These are phyloP conservation scores for Plectosphaerella sp. DNA, from an alignment of 2,329 filamentous ascomycete genomes.

Conservation along the genomic window DNA sequence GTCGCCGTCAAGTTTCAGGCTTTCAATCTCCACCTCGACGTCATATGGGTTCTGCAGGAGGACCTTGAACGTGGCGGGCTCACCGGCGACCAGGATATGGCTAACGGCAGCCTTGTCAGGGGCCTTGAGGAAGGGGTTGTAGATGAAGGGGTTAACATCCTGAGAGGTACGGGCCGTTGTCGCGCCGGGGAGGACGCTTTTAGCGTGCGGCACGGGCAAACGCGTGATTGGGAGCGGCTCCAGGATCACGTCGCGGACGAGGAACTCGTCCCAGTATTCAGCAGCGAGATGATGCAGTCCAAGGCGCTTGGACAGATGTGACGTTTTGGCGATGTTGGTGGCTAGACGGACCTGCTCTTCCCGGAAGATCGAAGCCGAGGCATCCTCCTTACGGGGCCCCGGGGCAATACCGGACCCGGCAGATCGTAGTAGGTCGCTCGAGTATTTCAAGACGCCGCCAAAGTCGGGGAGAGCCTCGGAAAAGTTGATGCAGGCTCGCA, in stretches of 20 bases:
- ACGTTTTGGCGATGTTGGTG: constrained; percentile 81
- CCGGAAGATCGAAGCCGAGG: constrained; percentile 63
- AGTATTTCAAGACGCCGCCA: constrained; percentile 81
- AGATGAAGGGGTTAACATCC: constrained; percentile 81
- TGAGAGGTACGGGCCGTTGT: constrained; percentile 48
- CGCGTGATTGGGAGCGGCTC: constrained; percentile 56
- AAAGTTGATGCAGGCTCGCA: constrained; percentile 87
- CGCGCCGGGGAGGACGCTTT: constrained; percentile 47
- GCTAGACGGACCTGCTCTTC: constrained; percentile 85
- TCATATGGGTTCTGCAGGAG: constrained; percentile 93
- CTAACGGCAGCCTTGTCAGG: constrained; percentile 56
- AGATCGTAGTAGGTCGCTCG: constrained; percentile 75
- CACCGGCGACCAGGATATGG: constrained; percentile 71
- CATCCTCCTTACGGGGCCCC: constrained; percentile 62
- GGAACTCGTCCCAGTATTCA: constrained; percentile 96
- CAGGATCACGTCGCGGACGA: constrained; percentile 73
- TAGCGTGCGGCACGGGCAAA: constrained; percentile 62
- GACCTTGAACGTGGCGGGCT: constrained; percentile 72
- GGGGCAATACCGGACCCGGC: constrained; percentile 78
- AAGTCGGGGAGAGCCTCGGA: constrained; percentile 93
- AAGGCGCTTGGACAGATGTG: constrained; percentile 69
- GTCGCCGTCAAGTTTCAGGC: constrained; percentile 68
- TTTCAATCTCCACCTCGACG: constrained; percentile 85
- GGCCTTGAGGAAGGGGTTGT: constrained; percentile 83
- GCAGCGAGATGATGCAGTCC: constrained; percentile 67